Percentiles rank a stretch among this genome's conserved stretches.
phyloP scores from a whole-genome alignment of 345 rosid species.

The Carallia brachiata region DNA sequence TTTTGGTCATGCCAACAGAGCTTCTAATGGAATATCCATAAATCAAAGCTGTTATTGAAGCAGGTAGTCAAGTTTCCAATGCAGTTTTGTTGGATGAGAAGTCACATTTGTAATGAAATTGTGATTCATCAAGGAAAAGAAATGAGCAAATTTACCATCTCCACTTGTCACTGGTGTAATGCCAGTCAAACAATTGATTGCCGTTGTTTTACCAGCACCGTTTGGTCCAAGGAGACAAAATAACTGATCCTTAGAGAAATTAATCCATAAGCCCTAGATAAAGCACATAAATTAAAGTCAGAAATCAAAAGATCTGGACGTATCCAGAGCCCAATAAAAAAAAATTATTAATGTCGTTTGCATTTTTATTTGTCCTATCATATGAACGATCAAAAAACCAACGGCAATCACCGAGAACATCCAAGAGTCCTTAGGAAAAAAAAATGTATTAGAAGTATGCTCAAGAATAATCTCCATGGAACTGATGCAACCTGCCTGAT shows the following conservation, averaged over 20 bases:
- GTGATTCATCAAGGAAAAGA: not conserved
- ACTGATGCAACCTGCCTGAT: no score
- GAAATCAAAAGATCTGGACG: not conserved
- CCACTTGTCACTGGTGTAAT: slow-evolving; percentile 74
- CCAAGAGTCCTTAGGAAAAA: no score
- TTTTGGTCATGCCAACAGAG: slow-evolving; percentile 82
- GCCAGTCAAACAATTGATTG: slow-evolving; percentile 82
- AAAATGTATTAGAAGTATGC: no score
- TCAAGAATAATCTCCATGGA: no score
- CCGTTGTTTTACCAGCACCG: slow-evolving; percentile 95
- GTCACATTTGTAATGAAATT: not conserved
- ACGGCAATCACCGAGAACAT: no score
- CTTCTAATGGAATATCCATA: slow-evolving; percentile 74
- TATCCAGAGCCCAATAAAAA: not conserved
- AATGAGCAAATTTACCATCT: slow-evolving; percentile 55
- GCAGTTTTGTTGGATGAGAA: not conserved
- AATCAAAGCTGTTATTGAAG: slow-evolving; percentile 55
- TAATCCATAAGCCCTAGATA: slow-evolving; percentile 78
- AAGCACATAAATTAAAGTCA: slow-evolving; percentile 14
- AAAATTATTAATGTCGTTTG: not conserved
- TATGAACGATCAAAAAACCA: no score
- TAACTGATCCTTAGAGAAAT: slow-evolving; percentile 73
- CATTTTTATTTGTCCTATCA: no score
- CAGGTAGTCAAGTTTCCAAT: slow-evolving; percentile 4
- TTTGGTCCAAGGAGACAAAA: slow-evolving; percentile 98